phyloP scores from a whole-genome alignment of 768 basidiomycete species.

The Serpula lacrymans region DNA sequence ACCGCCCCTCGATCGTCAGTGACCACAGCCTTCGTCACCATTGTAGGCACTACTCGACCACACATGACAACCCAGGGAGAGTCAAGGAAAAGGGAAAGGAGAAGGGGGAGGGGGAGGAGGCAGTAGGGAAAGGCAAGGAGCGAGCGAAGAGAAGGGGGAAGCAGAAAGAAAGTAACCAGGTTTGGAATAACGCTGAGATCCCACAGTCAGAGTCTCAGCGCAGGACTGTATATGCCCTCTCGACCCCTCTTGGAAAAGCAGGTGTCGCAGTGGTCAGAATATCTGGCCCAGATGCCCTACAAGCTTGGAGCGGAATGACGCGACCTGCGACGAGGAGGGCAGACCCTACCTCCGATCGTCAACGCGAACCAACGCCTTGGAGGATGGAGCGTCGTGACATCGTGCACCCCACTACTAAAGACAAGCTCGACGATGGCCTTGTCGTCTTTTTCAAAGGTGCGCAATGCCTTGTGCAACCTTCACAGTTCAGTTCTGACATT shows the following conservation, averaged over 20 bases:
- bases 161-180: no score
- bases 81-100: no score
- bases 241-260: constrained; percentile 82
- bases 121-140: no score
- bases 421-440: constrained; percentile 74
- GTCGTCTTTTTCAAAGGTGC: constrained; percentile 79
- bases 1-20: no score
- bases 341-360: constrained; percentile 4
- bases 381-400: constrained; percentile 69
- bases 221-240: constrained; percentile 83
- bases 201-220: constrained; percentile 50
- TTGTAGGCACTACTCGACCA: no score
- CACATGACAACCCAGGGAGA: no score
- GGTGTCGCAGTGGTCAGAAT: constrained; percentile 82
- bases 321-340: constrained; percentile 20
- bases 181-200: no score
- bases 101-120: no score
- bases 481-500: background rate
- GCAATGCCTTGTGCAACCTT: constrained; percentile 8
- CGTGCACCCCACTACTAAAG: constrained; percentile 55
- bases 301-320: constrained; percentile 63
- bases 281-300: constrained; percentile 69
- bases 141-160: no score
- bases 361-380: constrained; percentile 67
- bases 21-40: no score